Base-by-base conservation (phyloP, 306 rosid species). In the Begonia masoniana region DNA sequence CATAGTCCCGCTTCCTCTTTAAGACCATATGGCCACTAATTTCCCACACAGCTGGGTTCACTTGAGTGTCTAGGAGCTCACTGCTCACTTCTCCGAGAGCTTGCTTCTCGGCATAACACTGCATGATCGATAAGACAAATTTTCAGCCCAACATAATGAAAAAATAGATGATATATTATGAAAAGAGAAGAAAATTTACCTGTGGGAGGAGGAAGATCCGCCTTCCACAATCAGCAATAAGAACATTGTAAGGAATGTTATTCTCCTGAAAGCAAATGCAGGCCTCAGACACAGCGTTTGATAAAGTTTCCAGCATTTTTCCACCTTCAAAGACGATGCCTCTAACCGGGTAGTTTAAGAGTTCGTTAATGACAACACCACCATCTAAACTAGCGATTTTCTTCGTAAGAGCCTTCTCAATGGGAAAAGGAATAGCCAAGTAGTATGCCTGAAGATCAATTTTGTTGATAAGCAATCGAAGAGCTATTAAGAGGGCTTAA, bases 31-130 rank as follows among this genome's bases (percentile, higher is more conserved):
- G 97, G 23, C 97, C 97, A 19, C 97, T 88, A 15, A 84, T 84
- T 63, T 88, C 97, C 97, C 97, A 88, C 61, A 84, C 97, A 3
- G 97, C 97, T n/a, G 97, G 97, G 58, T 88, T 88, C 69, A 88
- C 97, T 79, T 88, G 97, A 14, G 97, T 88, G 72, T 88, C 97
- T 49, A 88, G 83, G 45, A 88, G 74, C 76, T 88, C 97, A 16
- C 84, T 74, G 26, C 75, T 68, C 72, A 88, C 97, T 74, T 88
- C 95, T 61, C 93, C 97, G 6, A 88, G 95, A 39, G 97, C 95
- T 78, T 88, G 97, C 68, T 88, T 88, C 81, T 88, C 97, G 47
- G 97, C 95, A 68, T 82, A 88, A 64, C 97, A 88, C 97, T 88
- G 86, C 60, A 49, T 16, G 54, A 46, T 19, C 15, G 41, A 55